These are phyloP conservation scores for Pyrus communis DNA, from an alignment of 306 rosid genomes.

Conservation along the genomic window DNA sequence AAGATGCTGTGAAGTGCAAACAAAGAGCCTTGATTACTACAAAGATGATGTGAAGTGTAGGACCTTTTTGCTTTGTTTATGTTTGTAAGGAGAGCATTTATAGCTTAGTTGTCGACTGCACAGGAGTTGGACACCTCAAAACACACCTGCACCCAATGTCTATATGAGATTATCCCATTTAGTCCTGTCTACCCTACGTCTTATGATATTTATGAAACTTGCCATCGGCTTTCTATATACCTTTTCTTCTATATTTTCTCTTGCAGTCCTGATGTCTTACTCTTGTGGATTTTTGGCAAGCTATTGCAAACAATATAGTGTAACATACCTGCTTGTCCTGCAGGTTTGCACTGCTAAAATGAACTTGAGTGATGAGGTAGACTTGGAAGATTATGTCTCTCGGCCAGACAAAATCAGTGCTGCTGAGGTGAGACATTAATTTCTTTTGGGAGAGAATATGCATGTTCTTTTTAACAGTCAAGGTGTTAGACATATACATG, in stretches of 20 bases:
- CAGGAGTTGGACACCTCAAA: too few species aligned
- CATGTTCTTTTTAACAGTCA: background rate
- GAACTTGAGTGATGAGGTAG: slow-evolving; percentile 97
- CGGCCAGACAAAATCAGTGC: slow-evolving; percentile 99
- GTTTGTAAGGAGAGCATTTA: too few species aligned
- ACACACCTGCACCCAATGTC: too few species aligned
- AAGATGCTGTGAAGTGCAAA: background rate
- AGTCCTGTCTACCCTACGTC: background rate
- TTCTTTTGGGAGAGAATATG: background rate
- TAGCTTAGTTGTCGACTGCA: too few species aligned
- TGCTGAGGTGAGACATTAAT: slow-evolving; percentile 74
- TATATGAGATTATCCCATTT: background rate
- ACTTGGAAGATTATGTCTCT: slow-evolving; percentile 95
- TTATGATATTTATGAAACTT: background rate
- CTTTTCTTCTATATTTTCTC: background rate
- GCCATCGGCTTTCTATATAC: background rate
- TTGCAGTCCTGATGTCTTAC: background rate
- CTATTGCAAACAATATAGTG: background rate
- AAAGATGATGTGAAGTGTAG: too few species aligned
- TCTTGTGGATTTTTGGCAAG: background rate
- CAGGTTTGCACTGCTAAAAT: slow-evolving; percentile 99
- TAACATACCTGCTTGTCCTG: background rate
- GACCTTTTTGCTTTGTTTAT: too few species aligned
- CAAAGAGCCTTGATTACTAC: background rate
- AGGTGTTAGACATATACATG: too few species aligned